These are phyloP conservation scores for Pilasporangium apinafurcum DNA, from an alignment of 352 stramenopile species.

Conservation along the genomic window DNA sequence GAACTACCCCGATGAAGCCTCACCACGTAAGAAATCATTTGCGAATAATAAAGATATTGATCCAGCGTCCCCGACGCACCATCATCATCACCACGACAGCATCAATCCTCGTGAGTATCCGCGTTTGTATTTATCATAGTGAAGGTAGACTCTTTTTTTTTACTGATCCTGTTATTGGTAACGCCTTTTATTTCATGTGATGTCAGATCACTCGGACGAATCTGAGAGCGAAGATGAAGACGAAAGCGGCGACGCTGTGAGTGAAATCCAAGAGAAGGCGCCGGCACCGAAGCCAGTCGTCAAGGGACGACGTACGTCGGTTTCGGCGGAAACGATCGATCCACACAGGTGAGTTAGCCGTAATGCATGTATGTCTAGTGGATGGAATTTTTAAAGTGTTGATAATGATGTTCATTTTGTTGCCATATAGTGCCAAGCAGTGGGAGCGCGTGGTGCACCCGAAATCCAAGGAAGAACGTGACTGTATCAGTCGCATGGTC, in stretches of 20 bases:
- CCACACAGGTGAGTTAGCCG: conserved; percentile 42
- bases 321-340: conserved; percentile 86
- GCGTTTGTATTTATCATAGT: conserved; percentile 1
- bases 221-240: conserved; percentile 86
- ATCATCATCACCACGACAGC: conserved; percentile 14
- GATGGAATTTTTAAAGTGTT: no score
- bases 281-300: conserved; percentile 54
- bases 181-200: conserved; percentile 3
- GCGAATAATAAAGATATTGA: conserved; percentile 31
- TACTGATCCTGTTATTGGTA: no score
- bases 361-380: no score
- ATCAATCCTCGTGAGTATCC: conserved; percentile 5
- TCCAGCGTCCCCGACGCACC: conserved; percentile 38
- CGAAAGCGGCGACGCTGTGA: conserved; percentile 67
- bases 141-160: conserved; percentile 10
- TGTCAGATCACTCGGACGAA: conserved; percentile 77
- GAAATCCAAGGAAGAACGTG: conserved; percentile 76
- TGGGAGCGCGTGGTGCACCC: conserved; percentile 79
- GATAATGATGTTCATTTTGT: conserved; percentile 1
- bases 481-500: conserved; percentile 77
- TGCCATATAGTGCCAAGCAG: conserved; percentile 49
- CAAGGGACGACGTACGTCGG: conserved; percentile 83
- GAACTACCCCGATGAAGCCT: conserved; percentile 83
- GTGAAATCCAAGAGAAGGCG: conserved; percentile 70
- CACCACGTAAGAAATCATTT: conserved; percentile 27